Evolutionary conservation across 495 filamentous ascomycete species (phyloP).

Genomic region (Penicillium riverlandense): DNA sequence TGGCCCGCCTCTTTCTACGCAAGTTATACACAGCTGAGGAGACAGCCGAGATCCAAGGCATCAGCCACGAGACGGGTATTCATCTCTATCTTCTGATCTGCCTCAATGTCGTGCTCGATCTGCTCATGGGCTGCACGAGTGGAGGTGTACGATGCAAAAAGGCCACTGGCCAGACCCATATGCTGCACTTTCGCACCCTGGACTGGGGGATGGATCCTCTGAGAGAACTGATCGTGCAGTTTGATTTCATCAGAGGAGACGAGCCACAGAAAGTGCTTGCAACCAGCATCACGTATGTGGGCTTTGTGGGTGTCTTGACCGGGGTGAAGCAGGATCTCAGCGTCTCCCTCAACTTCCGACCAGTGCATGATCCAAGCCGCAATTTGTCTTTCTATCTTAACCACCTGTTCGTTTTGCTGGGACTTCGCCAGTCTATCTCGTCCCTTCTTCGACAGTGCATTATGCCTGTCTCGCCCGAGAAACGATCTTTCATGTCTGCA

Average conservation of each 20-base stretch:
- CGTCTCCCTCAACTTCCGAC: conserved; percentile 57
- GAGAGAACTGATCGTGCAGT: conserved; percentile 47
- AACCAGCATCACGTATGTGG: conserved; percentile 53
- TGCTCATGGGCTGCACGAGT: conserved; percentile 60
- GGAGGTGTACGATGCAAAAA: conserved; percentile 35
- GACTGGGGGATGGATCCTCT: conserved; percentile 63
- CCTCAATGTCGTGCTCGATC: conserved; percentile 56
- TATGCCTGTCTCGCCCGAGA: conserved; percentile 13
- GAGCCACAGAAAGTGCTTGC: conserved; percentile 40
- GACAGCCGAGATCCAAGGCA: conserved; percentile 53
- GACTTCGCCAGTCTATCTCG: conserved; percentile 48
- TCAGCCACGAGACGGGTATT: conserved; percentile 43
- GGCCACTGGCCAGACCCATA: conserved; percentile 16
- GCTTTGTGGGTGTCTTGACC: conserved; percentile 57
- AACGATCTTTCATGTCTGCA: background rate
- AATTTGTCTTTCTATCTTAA: conserved; percentile 40
- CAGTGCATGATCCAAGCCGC: conserved; percentile 41
- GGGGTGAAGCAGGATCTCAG: conserved; percentile 50
- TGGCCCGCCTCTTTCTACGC: conserved; percentile 39
- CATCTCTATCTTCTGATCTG: conserved; percentile 53
- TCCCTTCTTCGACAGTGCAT: conserved; percentile 42
- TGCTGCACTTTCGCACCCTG: conserved; percentile 60
- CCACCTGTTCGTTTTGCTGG: conserved; percentile 49
- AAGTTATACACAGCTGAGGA: conserved; percentile 49
- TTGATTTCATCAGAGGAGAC: conserved; percentile 44